A percentile compares a stretch with the other conserved stretches of the same genome.
These are phyloP conservation scores for Salix dunnii DNA, from an alignment of 345 rosid genomes.

Conservation along the genomic window DNA sequence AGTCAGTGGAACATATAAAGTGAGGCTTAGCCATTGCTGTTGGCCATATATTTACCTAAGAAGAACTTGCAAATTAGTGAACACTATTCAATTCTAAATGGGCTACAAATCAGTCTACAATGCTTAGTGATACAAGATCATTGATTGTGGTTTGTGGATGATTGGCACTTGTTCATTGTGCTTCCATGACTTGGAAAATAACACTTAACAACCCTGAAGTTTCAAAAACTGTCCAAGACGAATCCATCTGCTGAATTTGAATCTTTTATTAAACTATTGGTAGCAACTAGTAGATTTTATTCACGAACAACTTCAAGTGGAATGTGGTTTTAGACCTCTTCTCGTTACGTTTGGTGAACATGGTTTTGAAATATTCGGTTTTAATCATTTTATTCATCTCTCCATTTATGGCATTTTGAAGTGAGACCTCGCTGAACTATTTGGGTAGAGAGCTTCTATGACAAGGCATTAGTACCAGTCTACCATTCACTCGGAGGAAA, in stretches of 20 bases:
- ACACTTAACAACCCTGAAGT: background rate
- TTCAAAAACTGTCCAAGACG: background rate
- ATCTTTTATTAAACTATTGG: no score
- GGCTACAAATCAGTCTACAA: background rate
- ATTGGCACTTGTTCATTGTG: background rate
- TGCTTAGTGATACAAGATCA: background rate
- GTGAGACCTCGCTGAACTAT: background rate
- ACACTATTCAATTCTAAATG: background rate
- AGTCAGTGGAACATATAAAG: background rate
- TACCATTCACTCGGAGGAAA: background rate
- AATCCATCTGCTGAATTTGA: no score
- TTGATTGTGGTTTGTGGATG: background rate
- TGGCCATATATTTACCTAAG: background rate
- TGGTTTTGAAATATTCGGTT: background rate
- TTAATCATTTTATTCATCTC: background rate
- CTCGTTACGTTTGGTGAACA: background rate
- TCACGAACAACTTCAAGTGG: conserved; percentile 62
- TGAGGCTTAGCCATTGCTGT: background rate
- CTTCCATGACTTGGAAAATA: background rate
- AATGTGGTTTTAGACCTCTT: conserved; percentile 23
- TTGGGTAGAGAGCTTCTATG: background rate
- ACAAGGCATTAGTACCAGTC: background rate
- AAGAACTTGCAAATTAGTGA: background rate
- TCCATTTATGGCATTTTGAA: background rate
- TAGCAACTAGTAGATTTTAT: conserved; percentile 86